Base-by-base conservation (phyloP, 2,329 filamentous ascomycete genomes). In the Monosporascus ibericus region DNA sequence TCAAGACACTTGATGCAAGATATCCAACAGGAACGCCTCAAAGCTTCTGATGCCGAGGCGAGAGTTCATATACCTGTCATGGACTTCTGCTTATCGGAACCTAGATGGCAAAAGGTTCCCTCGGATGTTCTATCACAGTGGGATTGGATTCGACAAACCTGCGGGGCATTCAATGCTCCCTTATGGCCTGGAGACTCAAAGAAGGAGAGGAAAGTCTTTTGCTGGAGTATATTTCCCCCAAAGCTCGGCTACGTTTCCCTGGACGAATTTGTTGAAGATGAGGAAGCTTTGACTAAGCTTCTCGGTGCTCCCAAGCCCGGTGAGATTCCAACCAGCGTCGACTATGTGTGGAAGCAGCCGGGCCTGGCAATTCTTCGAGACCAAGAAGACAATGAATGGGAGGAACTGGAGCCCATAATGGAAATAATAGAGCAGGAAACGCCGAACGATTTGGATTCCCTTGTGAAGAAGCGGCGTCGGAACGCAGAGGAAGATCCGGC, bases 271-370 rank as follows among this genome's bases (percentile, higher is more conserved):
- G 53, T 66, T 14, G 55, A 63, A 2, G 58, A 37, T 6, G 54
- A 55, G 8, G 48, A 49, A 5, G 46, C 37, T 5, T 18, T 52
- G 6, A 44, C 44, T 6, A 15, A 34, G 4, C 22, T 56, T 5
- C 44, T 62, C n/a, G 39, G 53, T 2, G 42, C 42, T n/a, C 34
- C 40, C 18, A 37, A 53, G 48, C 8, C n/a, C 6, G 11, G 42
- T 22, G 48, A 59, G 14, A 34, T 63, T 5, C 55, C 51, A n/a
- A 63, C 59, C 6, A 66, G 63, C 30, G 59, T 49, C 24, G 50
- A 61, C 11, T 65, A 59, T 15, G 57, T 65, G 25, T 64, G 63
- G 62, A 68, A 67, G 50, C 57, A 58, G 22, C 64, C 62, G 3
- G 65, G 65, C 3, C 44, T 66, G 2, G 57, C 62, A 22, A 60